phyloP scores from a whole-genome alignment of 495 filamentous ascomycete genomes.

The Penicillium goetzii region DNA sequence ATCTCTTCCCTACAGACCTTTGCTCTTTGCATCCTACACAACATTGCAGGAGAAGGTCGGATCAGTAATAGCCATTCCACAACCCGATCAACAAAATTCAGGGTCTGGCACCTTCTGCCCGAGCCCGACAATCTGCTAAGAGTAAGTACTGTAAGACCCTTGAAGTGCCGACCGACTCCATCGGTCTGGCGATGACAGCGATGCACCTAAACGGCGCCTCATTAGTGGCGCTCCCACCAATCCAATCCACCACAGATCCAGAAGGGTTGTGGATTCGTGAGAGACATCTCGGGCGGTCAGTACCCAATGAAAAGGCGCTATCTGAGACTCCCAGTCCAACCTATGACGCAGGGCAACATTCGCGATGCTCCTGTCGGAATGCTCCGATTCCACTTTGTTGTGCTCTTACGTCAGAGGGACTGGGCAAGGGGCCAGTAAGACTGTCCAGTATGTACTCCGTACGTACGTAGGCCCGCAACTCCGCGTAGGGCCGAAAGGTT shows the following conservation, averaged over 20 bases:
- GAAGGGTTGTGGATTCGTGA: slow-evolving; percentile 5
- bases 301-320: slow-evolving; percentile 16
- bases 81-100: not conserved
- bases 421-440: not conserved
- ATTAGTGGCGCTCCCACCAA: slow-evolving; percentile 3
- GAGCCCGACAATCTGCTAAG: slow-evolving; percentile 1
- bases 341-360: slow-evolving; percentile 22
- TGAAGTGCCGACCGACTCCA: slow-evolving; percentile 3
- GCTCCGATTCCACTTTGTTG: slow-evolving; percentile 19
- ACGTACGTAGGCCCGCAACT: not conserved
- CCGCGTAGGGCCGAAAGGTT: not conserved
- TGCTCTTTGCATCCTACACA: not conserved
- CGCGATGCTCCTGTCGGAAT: slow-evolving; percentile 22
- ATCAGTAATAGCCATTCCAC: not conserved
- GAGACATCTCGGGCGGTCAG: not conserved
- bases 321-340: slow-evolving; percentile 5
- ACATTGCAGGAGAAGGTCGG: not conserved
- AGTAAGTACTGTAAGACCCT: not conserved
- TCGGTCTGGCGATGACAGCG: not conserved
- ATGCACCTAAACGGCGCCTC: not conserved
- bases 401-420: slow-evolving; percentile 24
- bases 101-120: not conserved
- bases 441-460: no score
- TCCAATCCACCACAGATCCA: not conserved
- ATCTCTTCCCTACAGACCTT: no score